Percentiles rank a stretch among this genome's conserved stretches.
phyloP scores from a whole-genome alignment of 768 basidiomycete species.

The Phlegmacium glaucopus region DNA sequence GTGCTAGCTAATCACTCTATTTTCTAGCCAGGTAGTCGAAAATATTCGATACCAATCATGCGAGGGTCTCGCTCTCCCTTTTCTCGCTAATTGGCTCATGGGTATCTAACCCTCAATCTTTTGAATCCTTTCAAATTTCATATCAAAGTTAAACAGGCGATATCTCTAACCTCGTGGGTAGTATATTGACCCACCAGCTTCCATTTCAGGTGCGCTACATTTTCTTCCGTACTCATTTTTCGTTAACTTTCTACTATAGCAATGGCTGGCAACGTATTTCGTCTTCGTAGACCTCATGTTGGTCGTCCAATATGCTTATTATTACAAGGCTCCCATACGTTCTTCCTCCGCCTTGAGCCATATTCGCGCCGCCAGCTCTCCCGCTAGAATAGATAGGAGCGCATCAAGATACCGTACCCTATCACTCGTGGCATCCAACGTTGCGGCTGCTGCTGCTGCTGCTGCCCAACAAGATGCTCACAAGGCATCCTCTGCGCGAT shows the following conservation, averaged over 20 bases:
- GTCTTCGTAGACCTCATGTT: constrained; percentile 77
- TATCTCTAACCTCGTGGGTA: constrained; percentile 88
- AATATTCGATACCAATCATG: constrained; percentile 74
- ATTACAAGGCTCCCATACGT: constrained; percentile 40
- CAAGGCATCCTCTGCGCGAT: constrained; percentile 14
- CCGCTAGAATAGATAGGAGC: constrained; percentile 41
- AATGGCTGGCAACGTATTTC: constrained; percentile 89
- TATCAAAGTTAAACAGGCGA: constrained; percentile 56
- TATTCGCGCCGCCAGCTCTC: constrained; percentile 41
- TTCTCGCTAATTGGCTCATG: constrained; percentile 89
- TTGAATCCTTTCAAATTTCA: constrained; percentile 4
- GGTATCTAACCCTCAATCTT: constrained; percentile 43
- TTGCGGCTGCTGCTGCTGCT: constrained; percentile 68
- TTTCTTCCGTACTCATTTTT: not conserved
- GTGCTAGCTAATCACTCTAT: constrained; percentile 1
- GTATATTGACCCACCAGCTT: constrained; percentile 87
- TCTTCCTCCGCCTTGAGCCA: constrained; percentile 28
- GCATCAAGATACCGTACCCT: constrained; percentile 66
- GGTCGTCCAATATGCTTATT: constrained; percentile 81
- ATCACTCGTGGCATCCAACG: constrained; percentile 66
- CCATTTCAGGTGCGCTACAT: constrained; percentile 79
- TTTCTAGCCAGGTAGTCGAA: constrained; percentile 74
- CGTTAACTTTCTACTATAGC: constrained; percentile 43
- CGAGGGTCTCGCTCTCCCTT: constrained; percentile 90
- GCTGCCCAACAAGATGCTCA: constrained; percentile 59